Evolutionary conservation across 768 basidiomycete species (phyloP), one percentile per base, ranked within the genome.

Genomic region (Candolleomyces eurysporus): DNA sequence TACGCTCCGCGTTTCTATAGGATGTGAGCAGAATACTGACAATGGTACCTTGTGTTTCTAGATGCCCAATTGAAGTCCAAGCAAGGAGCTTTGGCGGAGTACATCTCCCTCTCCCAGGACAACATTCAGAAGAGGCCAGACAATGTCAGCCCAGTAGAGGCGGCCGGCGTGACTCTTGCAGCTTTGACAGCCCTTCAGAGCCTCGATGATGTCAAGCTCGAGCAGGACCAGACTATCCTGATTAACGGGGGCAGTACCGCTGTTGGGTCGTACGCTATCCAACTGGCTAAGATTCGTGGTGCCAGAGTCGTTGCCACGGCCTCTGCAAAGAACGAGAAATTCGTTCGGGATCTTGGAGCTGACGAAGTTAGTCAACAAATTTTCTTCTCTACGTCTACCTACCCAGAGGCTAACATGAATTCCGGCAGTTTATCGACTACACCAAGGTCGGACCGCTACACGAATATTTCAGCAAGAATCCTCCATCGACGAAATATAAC

Each of bases 171-270:
- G 6, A 72, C 83, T 0, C 67, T 90, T n/a, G 82, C 82, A 0
- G 84, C 77, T 3, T 63, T 82, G 51, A 90, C 90, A 0, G 85
- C 88, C 0, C 80, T 84, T 60, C 80, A 85, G 61, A 81, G 77
- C 0, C 77, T 92, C 8, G 68, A 77, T 0, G 67, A 75, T 0
- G 82, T 75, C 0, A 74, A 80, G 30, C 69, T 89, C n/a, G 81
- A 89, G 67, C 65, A 74, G 22, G 85, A 82, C 2, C 85, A 87
- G 65, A 78, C 79, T 2, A 75, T 92, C 4, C 82, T 92, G 64
- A 75, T 93, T 67, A 87, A 89, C 60, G 90, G 90, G 0, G 91
- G 88, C 3, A 87, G 85, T 57, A 84, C 87, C 1, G 73, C 85
- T 11, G 87, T 91, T 1, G 91, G 90, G 4, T 74, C 79, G 19